phyloP scores from a whole-genome alignment of 805 yeast species.

The Pichia cabralensis region DNA sequence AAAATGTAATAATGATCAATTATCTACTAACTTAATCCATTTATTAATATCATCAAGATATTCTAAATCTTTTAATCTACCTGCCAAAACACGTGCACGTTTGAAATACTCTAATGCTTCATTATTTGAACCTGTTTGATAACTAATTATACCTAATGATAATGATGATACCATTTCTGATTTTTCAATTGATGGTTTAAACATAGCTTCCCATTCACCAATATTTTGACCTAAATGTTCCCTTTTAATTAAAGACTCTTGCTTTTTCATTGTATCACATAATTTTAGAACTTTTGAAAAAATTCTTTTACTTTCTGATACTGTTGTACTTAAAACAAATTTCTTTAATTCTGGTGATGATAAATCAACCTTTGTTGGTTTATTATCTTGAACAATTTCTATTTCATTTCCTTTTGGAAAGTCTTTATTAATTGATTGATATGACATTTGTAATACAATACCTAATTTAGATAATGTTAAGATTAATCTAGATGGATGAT shows the following conservation, averaged over 20 bases:
- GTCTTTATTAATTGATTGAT: slow-evolving; percentile 8
- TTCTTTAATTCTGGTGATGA: slow-evolving; percentile 11
- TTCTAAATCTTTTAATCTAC: slow-evolving; percentile 9
- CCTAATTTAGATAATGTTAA: slow-evolving; percentile 14
- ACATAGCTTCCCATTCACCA: slow-evolving; percentile 10
- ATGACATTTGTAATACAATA: slow-evolving; percentile 12
- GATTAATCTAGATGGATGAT: slow-evolving; percentile 14
- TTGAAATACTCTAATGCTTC: slow-evolving; percentile 11
- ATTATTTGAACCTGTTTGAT: slow-evolving; percentile 5
- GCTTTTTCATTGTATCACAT: slow-evolving; percentile 12
- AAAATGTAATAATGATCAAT: background rate
- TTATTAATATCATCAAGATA: slow-evolving; percentile 11
- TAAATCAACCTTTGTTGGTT: slow-evolving; percentile 7
- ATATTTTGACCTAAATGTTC: slow-evolving; percentile 5
- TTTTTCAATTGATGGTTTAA: slow-evolving; percentile 13
- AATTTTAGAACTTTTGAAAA: slow-evolving; percentile 9
- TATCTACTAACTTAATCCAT: slow-evolving; percentile 9
- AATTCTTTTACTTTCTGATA: slow-evolving; percentile 11
- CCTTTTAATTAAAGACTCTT: slow-evolving; percentile 4
- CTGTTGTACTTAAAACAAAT: slow-evolving; percentile 11
- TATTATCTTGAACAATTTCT: slow-evolving; percentile 9
- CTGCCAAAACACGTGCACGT: slow-evolving; percentile 12
- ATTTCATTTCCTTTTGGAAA: slow-evolving; percentile 7
- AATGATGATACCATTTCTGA: slow-evolving; percentile 17
- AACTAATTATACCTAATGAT: slow-evolving; percentile 12